Base-by-base conservation (phyloP, 139 green algal genomes). In the Medakamo hakoo region DNA sequence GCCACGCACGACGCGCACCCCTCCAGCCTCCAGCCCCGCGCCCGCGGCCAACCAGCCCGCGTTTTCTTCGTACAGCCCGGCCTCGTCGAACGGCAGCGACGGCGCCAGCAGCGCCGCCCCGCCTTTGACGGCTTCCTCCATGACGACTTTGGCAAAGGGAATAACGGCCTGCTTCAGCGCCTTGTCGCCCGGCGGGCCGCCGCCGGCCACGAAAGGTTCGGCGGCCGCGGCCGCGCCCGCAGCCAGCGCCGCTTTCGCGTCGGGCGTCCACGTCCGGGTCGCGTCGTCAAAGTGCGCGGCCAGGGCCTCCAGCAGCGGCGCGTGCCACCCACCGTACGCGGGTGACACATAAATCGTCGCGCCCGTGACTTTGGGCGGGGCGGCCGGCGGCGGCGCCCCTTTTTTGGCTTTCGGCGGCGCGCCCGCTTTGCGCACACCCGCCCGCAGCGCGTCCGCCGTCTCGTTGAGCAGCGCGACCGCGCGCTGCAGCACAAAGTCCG, bases 111-210 rank as follows among this genome's bases (percentile, higher is more conserved):
- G 59, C 67, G 81, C 61, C 55, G 26, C 2, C 25, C 88, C 85
- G 14, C 68, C 77, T 25, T 66, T 65, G 0, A 69, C 28, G 3
- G 86, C 84, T 63, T 91, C 79, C 4, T 93, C 83, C 69, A 82
- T 84, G 73, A 88, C 95, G 73, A 86, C 85, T 73, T 93, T 92
- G 40, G 88, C 76, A 78, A 99, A 98, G 0, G 89, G 88, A 81
- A 98, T 88, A 0, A 83, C 82, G 22, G 40, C 30, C 58, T 65
- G 52, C 60, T 78, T 78, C 27, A 82, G 69, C 26, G 56, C 55
- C 58, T 78, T 78, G 60, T 72, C 61, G 23, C 40, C 40, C 40
- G 40, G 40, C 9, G 66, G 59, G 56, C 59, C 58, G 32, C 71
- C 28, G 49, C n/a, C 52, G 9, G 58, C 19, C 22, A 78, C 27